A percentile compares a stretch with the other conserved stretches of the same genome.
Evolutionary conservation across 352 stramenopile species (phyloP).

Genomic region (Phytophthora agathidicida): DNA sequence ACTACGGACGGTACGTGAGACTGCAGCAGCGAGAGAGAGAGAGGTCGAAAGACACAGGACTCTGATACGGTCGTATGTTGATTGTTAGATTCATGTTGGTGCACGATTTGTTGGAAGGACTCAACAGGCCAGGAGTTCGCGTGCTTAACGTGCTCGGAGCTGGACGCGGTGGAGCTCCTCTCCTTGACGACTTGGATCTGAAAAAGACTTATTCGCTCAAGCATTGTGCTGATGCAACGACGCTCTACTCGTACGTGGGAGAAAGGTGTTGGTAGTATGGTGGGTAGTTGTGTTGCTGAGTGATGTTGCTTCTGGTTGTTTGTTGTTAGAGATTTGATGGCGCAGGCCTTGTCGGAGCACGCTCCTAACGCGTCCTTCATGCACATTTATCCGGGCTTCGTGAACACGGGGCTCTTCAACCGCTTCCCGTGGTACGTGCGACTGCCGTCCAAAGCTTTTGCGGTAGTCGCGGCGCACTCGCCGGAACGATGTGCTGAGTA

Average conservation of each 20-base stretch:
- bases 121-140: conserved; percentile 29
- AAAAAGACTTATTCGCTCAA: conserved; percentile 36
- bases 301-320: neutral
- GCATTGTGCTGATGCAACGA: conserved; percentile 29
- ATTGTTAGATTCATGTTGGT: conserved; percentile 36
- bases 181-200: conserved; percentile 35
- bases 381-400: conserved; percentile 38
- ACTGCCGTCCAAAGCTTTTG: conserved; percentile 24
- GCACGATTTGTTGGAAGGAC: conserved; percentile 22
- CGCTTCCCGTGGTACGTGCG: conserved; percentile 33
- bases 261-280: neutral
- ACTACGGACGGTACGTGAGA: conserved; percentile 29
- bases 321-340: conserved; percentile 32
- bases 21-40: neutral
- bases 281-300: neutral
- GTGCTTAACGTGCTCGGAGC: conserved; percentile 38
- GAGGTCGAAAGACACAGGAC: neutral
- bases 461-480: conserved; percentile 26
- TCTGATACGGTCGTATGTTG: conserved; percentile 1
- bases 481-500: conserved; percentile 31
- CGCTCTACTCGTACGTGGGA: conserved; percentile 35
- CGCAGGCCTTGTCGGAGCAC: conserved; percentile 31
- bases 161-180: conserved; percentile 26
- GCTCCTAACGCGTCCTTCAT: conserved; percentile 37
- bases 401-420: conserved; percentile 31